Base-by-base conservation (phyloP, 352 stramenopile species). In the Phytophthora quininea region DNA sequence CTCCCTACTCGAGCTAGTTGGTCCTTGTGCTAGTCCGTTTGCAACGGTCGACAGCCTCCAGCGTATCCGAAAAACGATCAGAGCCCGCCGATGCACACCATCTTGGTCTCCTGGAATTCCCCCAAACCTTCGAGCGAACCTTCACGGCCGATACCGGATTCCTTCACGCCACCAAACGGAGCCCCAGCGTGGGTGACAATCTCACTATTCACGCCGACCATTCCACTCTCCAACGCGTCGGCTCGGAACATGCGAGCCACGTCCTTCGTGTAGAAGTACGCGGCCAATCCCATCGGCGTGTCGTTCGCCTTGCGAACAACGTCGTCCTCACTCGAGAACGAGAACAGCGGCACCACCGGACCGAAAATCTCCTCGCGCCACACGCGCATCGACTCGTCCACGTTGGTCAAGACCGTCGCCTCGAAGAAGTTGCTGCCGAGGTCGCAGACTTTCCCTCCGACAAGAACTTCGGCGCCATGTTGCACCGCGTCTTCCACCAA, bases 61-160 rank as follows among this genome's bases (percentile, higher is more conserved):
- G 15, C 43, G 15, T 49, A 29, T 29, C 43, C 43, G 29, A 29
- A 49, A 49, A 29, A 6, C 46, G 59, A 57, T 47, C 85, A 62
- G 48, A 91, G 56, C 0, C 81, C 85, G 32, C 84, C 85, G 59
- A 97, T 82, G 65, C 66, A 82, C 40, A 99, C 77, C 74, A 98
- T 98, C 74, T 99, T 99, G 10, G 90, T 98, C 75, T 99, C 96
- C 43, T 97, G 70, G 76, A 98, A 99, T 77, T 99, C 96, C 12
- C 94, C 84, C n/a, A 98, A 58, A 1, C 97, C 97, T 6, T 92
- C 61, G 31, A 75, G 57, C 10, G 86, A 94, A 60, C 91, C 97
- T 63, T 98, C 93, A 48, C 90, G 86, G 30, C 90, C 90, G n/a
- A 95, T 64, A 3, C 91, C 91, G 24, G 88, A 96, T 64, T 96